A percentile compares a stretch with the other conserved stretches of the same genome.
phyloP scores from a whole-genome alignment of 1,284 basidiomycete species.

The Peniophora sp. region DNA sequence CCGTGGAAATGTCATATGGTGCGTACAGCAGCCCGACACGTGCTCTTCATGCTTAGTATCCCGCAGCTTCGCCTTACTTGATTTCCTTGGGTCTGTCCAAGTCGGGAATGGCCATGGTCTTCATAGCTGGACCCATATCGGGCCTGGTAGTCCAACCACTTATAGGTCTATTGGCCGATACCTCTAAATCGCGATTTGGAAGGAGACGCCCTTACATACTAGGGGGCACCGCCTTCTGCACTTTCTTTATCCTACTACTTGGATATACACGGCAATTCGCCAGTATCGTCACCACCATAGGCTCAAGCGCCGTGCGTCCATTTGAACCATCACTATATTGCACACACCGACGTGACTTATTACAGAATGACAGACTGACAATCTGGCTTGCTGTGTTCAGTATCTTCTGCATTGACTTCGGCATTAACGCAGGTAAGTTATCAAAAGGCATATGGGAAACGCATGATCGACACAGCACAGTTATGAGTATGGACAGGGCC shows the following conservation, averaged over 20 bases:
- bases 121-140: conserved; percentile 89
- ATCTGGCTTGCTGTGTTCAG: conserved; percentile 78
- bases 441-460: not conserved
- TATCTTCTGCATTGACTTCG: conserved; percentile 90
- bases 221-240: conserved; percentile 59
- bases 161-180: conserved; percentile 82
- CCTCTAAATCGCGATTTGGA: conserved; percentile 79
- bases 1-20: conserved; percentile 90
- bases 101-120: conserved; percentile 83
- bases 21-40: conserved; percentile 11
- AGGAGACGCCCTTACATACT: conserved; percentile 85
- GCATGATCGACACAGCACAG: conserved; percentile 22
- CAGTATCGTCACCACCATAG: conserved; percentile 42
- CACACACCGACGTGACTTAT: conserved; percentile 1
- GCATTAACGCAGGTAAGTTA: conserved; percentile 74
- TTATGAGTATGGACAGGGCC: conserved; percentile 80
- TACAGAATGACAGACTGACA: conserved; percentile 57
- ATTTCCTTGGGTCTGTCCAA: conserved; percentile 86
- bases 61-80: conserved; percentile 79
- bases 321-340: not conserved
- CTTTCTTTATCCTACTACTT: conserved; percentile 71
- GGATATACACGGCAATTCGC: conserved; percentile 80
- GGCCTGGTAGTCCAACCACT: conserved; percentile 91
- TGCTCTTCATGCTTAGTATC: not conserved
- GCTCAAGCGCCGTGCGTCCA: conserved; percentile 27